Base-by-base conservation (phyloP, 371 early-diverging fungal genomes). In the Chytridiales sp. region DNA sequence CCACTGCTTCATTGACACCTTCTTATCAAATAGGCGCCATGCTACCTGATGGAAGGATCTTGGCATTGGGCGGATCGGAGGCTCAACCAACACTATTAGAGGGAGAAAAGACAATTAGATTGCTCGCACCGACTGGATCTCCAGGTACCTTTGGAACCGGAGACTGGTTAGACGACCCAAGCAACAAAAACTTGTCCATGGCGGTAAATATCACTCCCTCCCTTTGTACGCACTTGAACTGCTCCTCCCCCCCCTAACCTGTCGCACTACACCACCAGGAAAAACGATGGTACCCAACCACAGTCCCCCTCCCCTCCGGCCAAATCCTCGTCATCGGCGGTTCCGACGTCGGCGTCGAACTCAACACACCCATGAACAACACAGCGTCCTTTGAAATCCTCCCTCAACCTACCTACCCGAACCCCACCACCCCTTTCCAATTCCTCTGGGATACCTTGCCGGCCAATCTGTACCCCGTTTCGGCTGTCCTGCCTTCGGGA, bases 381-480 rank as follows among this genome's bases (percentile, higher is more conserved):
- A 49, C 49, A 4, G 59, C 47, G 3, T 39, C 49, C 26, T 22
- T 59, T 24, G 59, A 59, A 31, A 26, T 59, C 19, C 27, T 59
- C 41, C 49, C 49, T 2, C 13, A 22, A 19, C 13, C 13, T 13
- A 22, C 9, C 9, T 8, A 9, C 13, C 8, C 46, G 24, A 30
- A 46, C 6, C 57, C 29, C 8, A 17, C 42, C 3, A 41, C 47
- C 3, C 57, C 57, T 17, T 41, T 78, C 26, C 69, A 67, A 1
- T 81, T 84, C 41, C 61, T 86, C 5, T 72, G 75, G 17, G 80
- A 83, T 32, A 83, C 84, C 1, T 56, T 86, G 57, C 87, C 87
- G 1, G 80, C 77, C 42, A 85, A 86, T 59, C 56, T 85, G 36
- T 85, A 82, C 60, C 77, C 74, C 8, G 62, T 47, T 31, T n/a